Evolutionary conservation across 116 monocot genomes (phyloP).

Genomic region (Posidonia oceanica): DNA sequence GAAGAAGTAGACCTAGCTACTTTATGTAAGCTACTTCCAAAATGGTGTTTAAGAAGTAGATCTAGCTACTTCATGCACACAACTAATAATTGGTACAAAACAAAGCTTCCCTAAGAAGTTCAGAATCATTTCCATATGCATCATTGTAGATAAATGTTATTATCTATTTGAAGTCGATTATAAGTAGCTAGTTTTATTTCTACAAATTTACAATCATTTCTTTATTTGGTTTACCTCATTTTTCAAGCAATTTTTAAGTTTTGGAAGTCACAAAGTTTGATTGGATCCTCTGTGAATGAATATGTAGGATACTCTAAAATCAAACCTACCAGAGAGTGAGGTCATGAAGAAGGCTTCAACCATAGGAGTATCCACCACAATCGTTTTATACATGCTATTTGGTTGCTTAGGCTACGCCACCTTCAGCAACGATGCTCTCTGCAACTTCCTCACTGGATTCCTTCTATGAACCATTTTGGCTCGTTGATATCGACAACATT

Average conservation of each 20-base stretch:
- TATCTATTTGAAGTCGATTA: too few species aligned
- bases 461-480: conserved; percentile 52
- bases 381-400: conserved; percentile 56
- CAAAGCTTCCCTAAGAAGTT: not conserved
- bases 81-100: not conserved
- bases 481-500: conserved; percentile 48
- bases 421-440: conserved; percentile 51
- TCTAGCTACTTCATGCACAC: not conserved
- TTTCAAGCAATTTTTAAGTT: not conserved
- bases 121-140: not conserved
- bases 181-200: too few species aligned
- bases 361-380: conserved; percentile 54
- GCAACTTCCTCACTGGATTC: conserved; percentile 43
- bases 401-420: conserved; percentile 64
- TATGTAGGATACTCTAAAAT: conserved; percentile 48
- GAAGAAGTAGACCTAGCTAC: too few species aligned
- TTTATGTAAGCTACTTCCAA: too few species aligned
- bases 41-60: not conserved
- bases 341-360: conserved; percentile 62
- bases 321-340: conserved; percentile 51
- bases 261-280: not conserved
- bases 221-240: too few species aligned
- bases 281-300: not conserved
- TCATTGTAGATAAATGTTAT: not conserved
- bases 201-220: too few species aligned